Conservation (phyloP, 2,329 filamentous ascomycete species). For the Didymella sp. region DNA sequence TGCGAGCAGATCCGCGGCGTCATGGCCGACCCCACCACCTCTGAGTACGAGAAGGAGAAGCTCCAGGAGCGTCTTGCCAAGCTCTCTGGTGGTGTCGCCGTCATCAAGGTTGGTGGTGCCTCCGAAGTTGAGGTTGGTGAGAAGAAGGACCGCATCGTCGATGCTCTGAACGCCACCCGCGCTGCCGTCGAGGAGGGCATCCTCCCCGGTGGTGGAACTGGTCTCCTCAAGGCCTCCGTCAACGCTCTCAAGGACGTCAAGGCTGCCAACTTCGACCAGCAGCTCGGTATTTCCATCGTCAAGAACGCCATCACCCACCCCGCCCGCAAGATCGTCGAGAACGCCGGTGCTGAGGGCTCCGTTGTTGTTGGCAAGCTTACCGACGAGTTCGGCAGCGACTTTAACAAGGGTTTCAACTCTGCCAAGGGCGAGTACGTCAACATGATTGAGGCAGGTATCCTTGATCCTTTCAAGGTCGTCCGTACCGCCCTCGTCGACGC, state of each 20-base stretch:
- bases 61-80: conserved; percentile 99
- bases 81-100: conserved; percentile 97
- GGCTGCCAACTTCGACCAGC: conserved; percentile 96
- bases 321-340: conserved; percentile 95
- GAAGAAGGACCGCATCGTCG: conserved; percentile 99
- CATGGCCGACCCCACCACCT: conserved; percentile 90
- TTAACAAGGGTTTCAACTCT: conserved; percentile 98
- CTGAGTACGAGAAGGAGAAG: conserved; percentile 99
- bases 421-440: conserved; percentile 97
- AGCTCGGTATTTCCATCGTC: conserved; percentile 96
- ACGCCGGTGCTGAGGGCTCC: conserved; percentile 92
- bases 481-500: conserved; percentile 94
- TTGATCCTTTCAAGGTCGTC: conserved; percentile 99
- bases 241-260: conserved; percentile 86
- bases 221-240: conserved; percentile 93
- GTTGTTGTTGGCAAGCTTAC: conserved; percentile 98
- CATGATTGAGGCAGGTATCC: conserved; percentile 96
- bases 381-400: conserved; percentile 88
- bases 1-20: conserved; percentile 99
- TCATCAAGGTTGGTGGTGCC: conserved; percentile 98
- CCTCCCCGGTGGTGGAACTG: conserved; percentile 96
- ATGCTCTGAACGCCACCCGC: conserved; percentile 96
- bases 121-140: conserved; percentile 99
- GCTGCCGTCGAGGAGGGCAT: conserved; percentile 99
- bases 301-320: conserved; percentile 98